These are phyloP conservation scores for Cantharellus cinnabarinus DNA, from an alignment of 768 basidiomycete genomes.

Conservation along the genomic window DNA sequence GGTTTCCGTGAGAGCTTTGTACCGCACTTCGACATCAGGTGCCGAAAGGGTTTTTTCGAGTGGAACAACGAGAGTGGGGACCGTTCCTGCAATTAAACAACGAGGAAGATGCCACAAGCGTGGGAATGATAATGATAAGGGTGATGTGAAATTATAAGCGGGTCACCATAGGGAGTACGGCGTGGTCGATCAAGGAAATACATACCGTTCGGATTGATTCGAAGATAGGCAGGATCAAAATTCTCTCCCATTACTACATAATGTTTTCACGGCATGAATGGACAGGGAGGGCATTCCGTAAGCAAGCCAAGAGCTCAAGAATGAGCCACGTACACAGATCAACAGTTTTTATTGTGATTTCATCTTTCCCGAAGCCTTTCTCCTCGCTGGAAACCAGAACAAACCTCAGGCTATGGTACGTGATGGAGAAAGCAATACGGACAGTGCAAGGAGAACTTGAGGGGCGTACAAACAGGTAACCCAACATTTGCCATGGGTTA, in stretches of 20 bases:
- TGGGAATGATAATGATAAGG: not conserved
- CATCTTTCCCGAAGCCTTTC: slow-evolving; percentile 69
- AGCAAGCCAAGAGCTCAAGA: not conserved
- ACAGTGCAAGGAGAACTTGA: too few species aligned
- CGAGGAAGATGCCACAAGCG: not conserved
- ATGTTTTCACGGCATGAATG: not conserved
- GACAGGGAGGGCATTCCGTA: too few species aligned
- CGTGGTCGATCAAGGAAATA: not conserved
- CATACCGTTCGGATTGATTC: slow-evolving; percentile 57
- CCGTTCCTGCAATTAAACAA: slow-evolving; percentile 18
- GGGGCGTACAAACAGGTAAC: too few species aligned
- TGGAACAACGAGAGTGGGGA: slow-evolving; percentile 75
- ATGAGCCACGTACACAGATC: slow-evolving; percentile 29
- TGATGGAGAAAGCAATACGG: too few species aligned
- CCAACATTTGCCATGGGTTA: too few species aligned
- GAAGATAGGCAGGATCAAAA: slow-evolving; percentile 50
- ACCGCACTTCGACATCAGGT: slow-evolving; percentile 52
- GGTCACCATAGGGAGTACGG: too few species aligned
- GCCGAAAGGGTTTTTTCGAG: slow-evolving; percentile 42
- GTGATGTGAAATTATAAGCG: too few species aligned
- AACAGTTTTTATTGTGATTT: slow-evolving; percentile 47
- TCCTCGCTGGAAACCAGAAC: slow-evolving; percentile 24
- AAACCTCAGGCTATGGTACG: too few species aligned
- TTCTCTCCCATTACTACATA: slow-evolving; percentile 58
- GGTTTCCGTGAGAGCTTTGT: slow-evolving; percentile 57